A percentile compares a stretch with the other conserved stretches of the same genome.
Evolutionary conservation across 2,329 filamentous ascomycete species (phyloP).

Genomic region (Hymenoscyphus fructigenus): DNA sequence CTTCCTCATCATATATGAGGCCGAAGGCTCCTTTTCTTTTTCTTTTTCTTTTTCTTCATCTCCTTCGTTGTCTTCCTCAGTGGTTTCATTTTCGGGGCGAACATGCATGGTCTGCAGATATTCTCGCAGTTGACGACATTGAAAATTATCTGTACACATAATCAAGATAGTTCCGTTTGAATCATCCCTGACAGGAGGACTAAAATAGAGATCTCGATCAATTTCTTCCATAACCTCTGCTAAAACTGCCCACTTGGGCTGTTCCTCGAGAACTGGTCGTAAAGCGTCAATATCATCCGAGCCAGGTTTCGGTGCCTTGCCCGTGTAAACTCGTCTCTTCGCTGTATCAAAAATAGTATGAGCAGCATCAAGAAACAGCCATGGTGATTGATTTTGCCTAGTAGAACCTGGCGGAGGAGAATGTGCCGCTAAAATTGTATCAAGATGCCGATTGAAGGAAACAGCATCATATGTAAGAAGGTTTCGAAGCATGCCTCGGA

Average conservation of each 20-base stretch:
- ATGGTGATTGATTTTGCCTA: slow-evolving; percentile 85
- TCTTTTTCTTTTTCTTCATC: slow-evolving; percentile 50
- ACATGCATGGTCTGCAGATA: slow-evolving; percentile 90
- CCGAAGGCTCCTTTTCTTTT: slow-evolving; percentile 65
- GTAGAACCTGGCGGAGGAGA: slow-evolving; percentile 85
- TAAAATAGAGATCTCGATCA: slow-evolving; percentile 84
- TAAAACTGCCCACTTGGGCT: slow-evolving; percentile 88
- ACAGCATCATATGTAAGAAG: slow-evolving; percentile 87
- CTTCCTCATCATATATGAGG: slow-evolving; percentile 83
- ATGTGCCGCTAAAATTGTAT: slow-evolving; percentile 90
- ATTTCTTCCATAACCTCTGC: slow-evolving; percentile 94
- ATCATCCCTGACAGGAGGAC: slow-evolving; percentile 72
- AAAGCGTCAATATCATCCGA: slow-evolving; percentile 45
- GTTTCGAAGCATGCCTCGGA: slow-evolving; percentile 78
- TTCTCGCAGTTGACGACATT: slow-evolving; percentile 84
- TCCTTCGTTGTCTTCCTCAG: slow-evolving; percentile 42
- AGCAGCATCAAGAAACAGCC: slow-evolving; percentile 93
- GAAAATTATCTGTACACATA: slow-evolving; percentile 89
- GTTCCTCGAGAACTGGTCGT: slow-evolving; percentile 82
- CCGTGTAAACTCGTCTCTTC: slow-evolving; percentile 81
- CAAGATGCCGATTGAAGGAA: slow-evolving; percentile 87
- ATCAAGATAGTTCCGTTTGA: slow-evolving; percentile 91
- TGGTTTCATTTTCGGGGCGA: slow-evolving; percentile 47
- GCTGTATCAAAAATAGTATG: slow-evolving; percentile 92
- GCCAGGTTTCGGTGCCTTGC: slow-evolving; percentile 47